Conservation (phyloP, 768 basidiomycete species). For the Termitomyces sp. region DNA sequence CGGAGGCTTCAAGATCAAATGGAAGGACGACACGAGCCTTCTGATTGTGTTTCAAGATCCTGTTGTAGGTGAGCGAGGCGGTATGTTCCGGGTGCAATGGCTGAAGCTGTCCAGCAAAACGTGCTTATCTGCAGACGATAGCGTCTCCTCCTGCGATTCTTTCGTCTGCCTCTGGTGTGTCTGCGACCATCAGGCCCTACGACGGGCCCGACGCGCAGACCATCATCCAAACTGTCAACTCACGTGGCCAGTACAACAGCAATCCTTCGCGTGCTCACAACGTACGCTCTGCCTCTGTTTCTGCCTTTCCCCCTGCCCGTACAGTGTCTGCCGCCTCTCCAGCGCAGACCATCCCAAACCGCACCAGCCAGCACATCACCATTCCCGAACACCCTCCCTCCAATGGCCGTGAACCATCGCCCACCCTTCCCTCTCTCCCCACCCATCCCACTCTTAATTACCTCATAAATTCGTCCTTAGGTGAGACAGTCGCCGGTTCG, state of each 20-base stretch:
- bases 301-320: slow-evolving; percentile 53
- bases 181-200: slow-evolving; percentile 80
- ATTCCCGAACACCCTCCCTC: slow-evolving; percentile 48
- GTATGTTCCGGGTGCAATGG: neutral
- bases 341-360: slow-evolving; percentile 30
- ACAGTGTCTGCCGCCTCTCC: slow-evolving; percentile 34
- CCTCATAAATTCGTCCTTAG: slow-evolving; percentile 72
- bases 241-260: slow-evolving; percentile 58
- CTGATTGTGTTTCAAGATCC: slow-evolving; percentile 94
- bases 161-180: slow-evolving; percentile 45
- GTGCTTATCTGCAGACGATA: slow-evolving; percentile 88
- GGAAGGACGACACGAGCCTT: slow-evolving; percentile 95
- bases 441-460: slow-evolving; percentile 82
- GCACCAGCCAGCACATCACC: slow-evolving; percentile 36
- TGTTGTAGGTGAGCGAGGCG: slow-evolving; percentile 63
- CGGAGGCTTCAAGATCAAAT: slow-evolving; percentile 98
- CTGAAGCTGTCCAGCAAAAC: slow-evolving; percentile 61
- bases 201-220: slow-evolving; percentile 89
- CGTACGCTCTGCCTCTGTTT: slow-evolving; percentile 62
- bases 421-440: slow-evolving; percentile 75
- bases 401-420: slow-evolving; percentile 67
- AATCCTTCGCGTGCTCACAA: slow-evolving; percentile 68
- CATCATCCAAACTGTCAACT: slow-evolving; percentile 80
- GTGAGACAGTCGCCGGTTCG: slow-evolving; percentile 42
- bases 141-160: slow-evolving; percentile 76